phyloP scores from a whole-genome alignment of 2,329 filamentous ascomycete genomes.

The Verticillium alfalfae region DNA sequence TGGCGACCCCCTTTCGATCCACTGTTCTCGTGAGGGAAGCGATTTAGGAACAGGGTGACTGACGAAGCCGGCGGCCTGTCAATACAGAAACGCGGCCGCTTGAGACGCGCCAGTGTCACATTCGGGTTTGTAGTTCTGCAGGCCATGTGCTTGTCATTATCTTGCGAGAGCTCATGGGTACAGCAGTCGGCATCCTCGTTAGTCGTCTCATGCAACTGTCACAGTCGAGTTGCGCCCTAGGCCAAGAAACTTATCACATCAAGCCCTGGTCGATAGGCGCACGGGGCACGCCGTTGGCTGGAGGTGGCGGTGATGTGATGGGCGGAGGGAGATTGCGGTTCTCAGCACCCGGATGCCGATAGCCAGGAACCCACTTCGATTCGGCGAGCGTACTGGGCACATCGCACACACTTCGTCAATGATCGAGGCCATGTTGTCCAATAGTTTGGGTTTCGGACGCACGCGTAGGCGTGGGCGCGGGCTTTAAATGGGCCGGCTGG shows the following conservation, averaged over 20 bases:
- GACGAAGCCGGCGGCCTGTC: background rate
- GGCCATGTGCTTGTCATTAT: background rate
- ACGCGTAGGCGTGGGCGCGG: background rate
- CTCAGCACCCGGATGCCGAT: background rate
- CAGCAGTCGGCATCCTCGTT: background rate
- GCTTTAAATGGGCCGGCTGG: background rate
- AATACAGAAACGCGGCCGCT: background rate
- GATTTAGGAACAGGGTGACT: background rate
- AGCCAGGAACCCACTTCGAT: background rate
- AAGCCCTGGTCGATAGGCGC: slow-evolving; percentile 14
- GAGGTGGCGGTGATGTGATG: slow-evolving; percentile 9
- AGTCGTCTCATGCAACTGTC: background rate
- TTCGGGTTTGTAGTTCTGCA: background rate
- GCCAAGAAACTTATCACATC: background rate
- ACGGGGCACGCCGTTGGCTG: slow-evolving; percentile 12
- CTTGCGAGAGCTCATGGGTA: background rate
- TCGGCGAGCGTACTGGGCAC: background rate
- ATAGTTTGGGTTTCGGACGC: background rate
- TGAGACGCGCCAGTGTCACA: background rate
- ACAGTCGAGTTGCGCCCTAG: background rate
- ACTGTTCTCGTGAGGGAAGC: background rate
- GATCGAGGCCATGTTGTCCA: background rate
- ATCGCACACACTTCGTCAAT: background rate
- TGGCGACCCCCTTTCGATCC: background rate
- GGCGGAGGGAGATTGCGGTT: background rate